phyloP scores from a whole-genome alignment of 306 rosid genomes.

The Cicer yamashitae region DNA sequence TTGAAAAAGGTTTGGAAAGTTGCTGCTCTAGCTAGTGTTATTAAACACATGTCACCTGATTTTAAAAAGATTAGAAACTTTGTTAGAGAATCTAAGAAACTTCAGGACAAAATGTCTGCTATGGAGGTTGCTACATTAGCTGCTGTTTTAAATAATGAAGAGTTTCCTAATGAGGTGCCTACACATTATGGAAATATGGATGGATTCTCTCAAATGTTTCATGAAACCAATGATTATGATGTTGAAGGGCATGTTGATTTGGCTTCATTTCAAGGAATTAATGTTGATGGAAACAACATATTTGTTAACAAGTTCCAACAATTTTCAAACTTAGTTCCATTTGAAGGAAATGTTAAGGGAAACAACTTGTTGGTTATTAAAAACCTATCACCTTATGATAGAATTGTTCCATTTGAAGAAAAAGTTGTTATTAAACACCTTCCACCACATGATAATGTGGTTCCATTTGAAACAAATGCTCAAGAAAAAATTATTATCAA shows the following conservation, averaged over 20 bases:
- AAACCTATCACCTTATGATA: background rate
- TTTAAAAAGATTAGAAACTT: constrained; percentile 56
- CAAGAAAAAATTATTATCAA: background rate
- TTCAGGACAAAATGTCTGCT: constrained; percentile 73
- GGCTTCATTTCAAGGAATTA: too few relatives aligned
- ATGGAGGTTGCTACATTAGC: constrained; percentile 64
- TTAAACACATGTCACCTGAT: constrained; percentile 67
- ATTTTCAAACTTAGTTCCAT: background rate
- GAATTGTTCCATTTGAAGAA: background rate
- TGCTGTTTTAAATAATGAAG: constrained; percentile 62
- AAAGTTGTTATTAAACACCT: background rate
- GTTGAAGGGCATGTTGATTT: background rate
- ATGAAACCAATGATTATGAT: constrained; percentile 3
- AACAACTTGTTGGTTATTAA: too few relatives aligned
- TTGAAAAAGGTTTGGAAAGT: constrained; percentile 79
- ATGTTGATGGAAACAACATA: background rate
- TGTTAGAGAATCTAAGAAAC: constrained; percentile 59
- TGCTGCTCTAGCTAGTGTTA: constrained; percentile 63
- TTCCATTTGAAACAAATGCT: background rate
- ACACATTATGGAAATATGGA: background rate
- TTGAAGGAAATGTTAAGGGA: background rate
- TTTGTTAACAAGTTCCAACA: too few relatives aligned
- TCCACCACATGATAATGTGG: background rate
- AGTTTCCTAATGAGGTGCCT: background rate
- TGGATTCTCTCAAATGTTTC: background rate